These are phyloP conservation scores for Linum lewisii DNA, from an alignment of 345 rosid genomes.

Conservation along the genomic window DNA sequence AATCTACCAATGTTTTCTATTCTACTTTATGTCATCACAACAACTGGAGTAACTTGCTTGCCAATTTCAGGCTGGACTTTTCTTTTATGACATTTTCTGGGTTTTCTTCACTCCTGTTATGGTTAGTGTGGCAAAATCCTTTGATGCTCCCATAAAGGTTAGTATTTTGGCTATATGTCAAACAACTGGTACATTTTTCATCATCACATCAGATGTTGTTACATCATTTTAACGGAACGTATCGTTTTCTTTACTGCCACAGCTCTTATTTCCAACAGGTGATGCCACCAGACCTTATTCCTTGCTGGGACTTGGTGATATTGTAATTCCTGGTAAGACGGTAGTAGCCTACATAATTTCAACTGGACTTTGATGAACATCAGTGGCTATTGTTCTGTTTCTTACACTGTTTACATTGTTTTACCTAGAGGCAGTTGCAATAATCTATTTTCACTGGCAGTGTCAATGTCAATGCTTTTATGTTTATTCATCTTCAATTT, in stretches of 20 bases:
- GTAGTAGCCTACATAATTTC: conserved; percentile 6
- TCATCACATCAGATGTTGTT: not conserved
- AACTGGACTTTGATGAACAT: not conserved
- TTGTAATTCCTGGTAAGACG: conserved; percentile 87
- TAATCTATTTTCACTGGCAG: too few relatives aligned
- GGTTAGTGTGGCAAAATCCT: conserved; percentile 98
- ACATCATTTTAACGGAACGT: not conserved
- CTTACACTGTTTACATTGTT: not conserved
- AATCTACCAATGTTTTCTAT: not conserved
- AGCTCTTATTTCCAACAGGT: conserved; percentile 94
- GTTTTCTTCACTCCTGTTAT: conserved; percentile 99
- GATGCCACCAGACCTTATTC: conserved; percentile 75
- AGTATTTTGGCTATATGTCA: conserved; percentile 19
- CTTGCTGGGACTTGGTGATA: conserved; percentile 99
- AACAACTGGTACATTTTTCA: not conserved
- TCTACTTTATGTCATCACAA: not conserved
- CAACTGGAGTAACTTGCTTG: not conserved
- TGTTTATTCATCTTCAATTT: not conserved
- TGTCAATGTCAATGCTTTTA: too few relatives aligned
- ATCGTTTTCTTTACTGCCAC: conserved; percentile 12
- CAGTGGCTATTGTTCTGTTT: not conserved
- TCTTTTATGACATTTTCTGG: conserved; percentile 96
- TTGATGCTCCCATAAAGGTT: conserved; percentile 99
- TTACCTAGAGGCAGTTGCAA: too few relatives aligned
- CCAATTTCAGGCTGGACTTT: conserved; percentile 73